Conservation (phyloP, 371 early-diverging fungal species). For the Syncephalastrum contaminatum region DNA sequence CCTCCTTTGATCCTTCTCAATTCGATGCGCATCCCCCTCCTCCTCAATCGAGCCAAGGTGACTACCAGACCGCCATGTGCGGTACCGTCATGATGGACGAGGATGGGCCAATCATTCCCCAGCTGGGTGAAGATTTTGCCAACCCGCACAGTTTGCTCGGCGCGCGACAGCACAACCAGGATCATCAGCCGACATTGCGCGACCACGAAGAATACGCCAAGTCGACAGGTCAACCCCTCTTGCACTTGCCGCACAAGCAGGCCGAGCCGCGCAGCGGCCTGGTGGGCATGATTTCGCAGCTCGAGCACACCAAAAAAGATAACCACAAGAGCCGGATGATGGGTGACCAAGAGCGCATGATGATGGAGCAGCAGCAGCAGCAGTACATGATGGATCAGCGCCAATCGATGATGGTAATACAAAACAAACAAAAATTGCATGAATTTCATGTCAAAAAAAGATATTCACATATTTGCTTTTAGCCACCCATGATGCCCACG, state of each 20-base stretch:
- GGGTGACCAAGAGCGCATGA: constrained; percentile 35
- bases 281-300: constrained; percentile 48
- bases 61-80: no score
- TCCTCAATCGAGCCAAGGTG: no score
- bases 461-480: no score
- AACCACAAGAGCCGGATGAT: constrained; percentile 26
- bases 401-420: constrained; percentile 2
- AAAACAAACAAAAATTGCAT: background rate
- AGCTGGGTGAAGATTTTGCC: constrained; percentile 20
- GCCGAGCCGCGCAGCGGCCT: constrained; percentile 42
- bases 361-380: constrained; percentile 31
- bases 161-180: constrained; percentile 24
- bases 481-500: no score
- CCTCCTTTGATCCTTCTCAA: no score
- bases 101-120: constrained; percentile 24
- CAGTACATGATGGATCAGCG: constrained; percentile 30
- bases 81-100: constrained; percentile 16
- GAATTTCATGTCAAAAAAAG: background rate
- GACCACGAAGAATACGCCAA: constrained; percentile 45
- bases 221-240: constrained; percentile 41
- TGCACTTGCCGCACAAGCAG: constrained; percentile 38
- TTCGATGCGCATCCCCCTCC: no score
- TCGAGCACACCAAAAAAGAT: constrained; percentile 39
- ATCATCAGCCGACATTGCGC: constrained; percentile 34
- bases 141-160: constrained; percentile 27